Evolutionary conservation across 306 rosid genomes (phyloP).

Genomic region (Malus domestica): ASM211411v1 NC_041805.1:1895501-1896000

Average conservation of each 20-base stretch:
- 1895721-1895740: conserved; percentile 7
- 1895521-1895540: neutral
- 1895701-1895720: neutral
- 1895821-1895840: neutral
- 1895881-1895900: neutral
- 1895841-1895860: neutral
- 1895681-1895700: neutral
- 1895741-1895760: neutral
- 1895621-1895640: neutral
- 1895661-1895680: no score
- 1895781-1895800: neutral
- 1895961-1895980: conserved; percentile 49
- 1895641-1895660: no score
- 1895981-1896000: conserved; percentile 87
- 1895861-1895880: neutral
- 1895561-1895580: neutral
- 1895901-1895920: neutral
- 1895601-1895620: neutral
- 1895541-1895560: neutral
- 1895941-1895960: neutral
- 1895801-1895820: neutral
- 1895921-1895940: neutral
- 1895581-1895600: neutral
- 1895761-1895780: neutral
- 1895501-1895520: neutral